Conservation (phyloP, 208 protist genomes). For the Trypanosoma melophagium region DNA sequence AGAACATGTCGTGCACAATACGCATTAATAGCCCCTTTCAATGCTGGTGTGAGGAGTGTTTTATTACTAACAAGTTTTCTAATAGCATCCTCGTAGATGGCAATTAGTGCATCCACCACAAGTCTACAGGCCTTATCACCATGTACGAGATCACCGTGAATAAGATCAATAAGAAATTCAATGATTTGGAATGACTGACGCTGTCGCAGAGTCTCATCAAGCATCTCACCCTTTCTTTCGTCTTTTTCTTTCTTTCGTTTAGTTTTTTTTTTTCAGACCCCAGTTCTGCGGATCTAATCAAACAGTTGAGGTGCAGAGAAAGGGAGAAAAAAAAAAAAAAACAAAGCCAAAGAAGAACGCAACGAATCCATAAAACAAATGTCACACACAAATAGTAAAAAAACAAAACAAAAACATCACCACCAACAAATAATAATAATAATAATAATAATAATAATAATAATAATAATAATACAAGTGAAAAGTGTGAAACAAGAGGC, state of each 20-base stretch:
- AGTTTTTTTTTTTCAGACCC: neutral
- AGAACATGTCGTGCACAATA: slow-evolving; percentile 61
- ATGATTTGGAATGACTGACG: slow-evolving; percentile 31
- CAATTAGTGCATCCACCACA: slow-evolving; percentile 45
- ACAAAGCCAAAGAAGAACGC: neutral
- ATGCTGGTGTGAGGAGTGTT: slow-evolving; percentile 22
- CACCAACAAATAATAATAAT: too few species aligned
- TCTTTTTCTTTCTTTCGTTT: neutral
- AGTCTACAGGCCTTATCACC: slow-evolving; percentile 39
- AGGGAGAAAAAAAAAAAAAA: neutral
- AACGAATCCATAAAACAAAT: neutral
- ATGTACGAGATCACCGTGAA: slow-evolving; percentile 58
- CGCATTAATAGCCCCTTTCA: slow-evolving; percentile 46
- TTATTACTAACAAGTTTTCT: slow-evolving; percentile 25
- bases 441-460: too few species aligned
- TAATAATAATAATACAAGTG: too few species aligned
- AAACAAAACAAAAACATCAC: too few species aligned
- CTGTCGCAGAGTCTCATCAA: neutral
- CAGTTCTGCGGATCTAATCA: too few species aligned
- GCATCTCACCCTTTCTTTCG: neutral
- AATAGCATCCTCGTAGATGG: slow-evolving; percentile 35
- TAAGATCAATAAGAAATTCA: slow-evolving; percentile 61
- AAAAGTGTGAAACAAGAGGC: too few species aligned
- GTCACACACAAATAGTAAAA: neutral
- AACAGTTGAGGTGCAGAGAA: neutral